These are phyloP conservation scores for Tuber microsphaerosporum DNA, from an alignment of 495 filamentous ascomycete genomes.

Conservation along the genomic window DNA sequence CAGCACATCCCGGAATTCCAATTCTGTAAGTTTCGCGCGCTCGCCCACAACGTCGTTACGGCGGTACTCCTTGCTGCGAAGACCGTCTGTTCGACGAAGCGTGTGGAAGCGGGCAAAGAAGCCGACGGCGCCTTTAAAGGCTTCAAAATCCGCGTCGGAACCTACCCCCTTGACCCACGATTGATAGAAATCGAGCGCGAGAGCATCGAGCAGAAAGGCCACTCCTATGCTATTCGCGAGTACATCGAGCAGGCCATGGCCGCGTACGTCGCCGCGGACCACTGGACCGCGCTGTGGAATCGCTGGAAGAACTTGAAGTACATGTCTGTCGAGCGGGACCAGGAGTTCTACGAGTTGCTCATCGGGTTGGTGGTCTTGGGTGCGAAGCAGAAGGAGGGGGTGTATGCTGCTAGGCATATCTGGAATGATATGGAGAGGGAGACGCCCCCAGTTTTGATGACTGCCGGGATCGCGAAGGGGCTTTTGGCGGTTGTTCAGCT, in stretches of 20 bases:
- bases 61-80: conserved; percentile 4
- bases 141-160: conserved; percentile 18
- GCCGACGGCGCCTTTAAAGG: conserved; percentile 8
- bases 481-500: conserved; percentile 27
- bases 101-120: background rate
- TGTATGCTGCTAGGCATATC: conserved; percentile 49
- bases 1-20: conserved; percentile 37
- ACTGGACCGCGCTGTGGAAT: conserved; percentile 57
- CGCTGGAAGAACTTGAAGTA: conserved; percentile 54
- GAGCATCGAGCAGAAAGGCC: conserved; percentile 26
- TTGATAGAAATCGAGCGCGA: conserved; percentile 41
- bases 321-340: conserved; percentile 48
- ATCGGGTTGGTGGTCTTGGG: conserved; percentile 51
- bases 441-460: conserved; percentile 48
- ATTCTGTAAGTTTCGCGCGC: conserved; percentile 16
- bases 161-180: conserved; percentile 21
- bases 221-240: conserved; percentile 48
- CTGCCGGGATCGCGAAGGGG: conserved; percentile 44
- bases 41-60: conserved; percentile 11
- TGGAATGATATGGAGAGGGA: conserved; percentile 56
- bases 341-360: conserved; percentile 52
- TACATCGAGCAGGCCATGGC: conserved; percentile 49
- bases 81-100: conserved; percentile 5
- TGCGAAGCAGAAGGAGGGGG: conserved; percentile 46
- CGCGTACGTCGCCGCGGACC: conserved; percentile 42